Evolutionary conservation across 768 basidiomycete species (phyloP), one percentile per base, ranked within the genome.

Genomic region (Sarcomyxa edulis): DNA sequence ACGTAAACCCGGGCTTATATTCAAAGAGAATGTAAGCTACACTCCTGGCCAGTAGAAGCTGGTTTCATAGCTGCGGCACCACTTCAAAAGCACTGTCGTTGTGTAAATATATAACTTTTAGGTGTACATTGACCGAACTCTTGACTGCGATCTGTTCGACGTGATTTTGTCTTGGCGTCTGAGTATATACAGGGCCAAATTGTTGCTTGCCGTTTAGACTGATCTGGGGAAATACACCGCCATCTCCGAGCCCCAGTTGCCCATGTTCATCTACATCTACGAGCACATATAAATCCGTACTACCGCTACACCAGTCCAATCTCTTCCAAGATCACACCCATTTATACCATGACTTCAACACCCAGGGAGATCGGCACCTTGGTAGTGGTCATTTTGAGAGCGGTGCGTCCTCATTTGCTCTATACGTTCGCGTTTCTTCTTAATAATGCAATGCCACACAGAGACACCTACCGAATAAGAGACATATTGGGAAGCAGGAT

Each of bases 401-500:
- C 91, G 54, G 94, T 95, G 66, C 51, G 89, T 74, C 29, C 37
- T 37, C 25, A 43, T 34, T 15, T 39, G 27, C 41, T 11, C 25
- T 30, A 36, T 29, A 18, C 38, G 45, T 38, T 38, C 30, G 25
- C 44, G 18, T 41, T 34, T 40, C 34, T 48, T 49, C 50, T 45
- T 55, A 46, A 51, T 43, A 37, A 35, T 49, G 34, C 35, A 41
- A 37, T 25, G 35, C 38, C 28, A 22, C 27, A 22, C 56, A 92
- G 89, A 84, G 82, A 61, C 88, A 92, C 62, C 69, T 92, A 37
- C 89, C 90, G 12, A 92, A 92, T 51, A 92, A 92, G 66, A 72
- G 84, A 49, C 84, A 91, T 58, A 94, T 92, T 32, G 89, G 89
- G 48, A 99, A 99, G 64, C 96, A 98, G 61, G 93, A 97, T 59